A percentile compares a stretch with the other conserved stretches of the same genome.
Conservation (phyloP, 139 green algal species). For the Chlamydomonas schloesseri region DNA sequence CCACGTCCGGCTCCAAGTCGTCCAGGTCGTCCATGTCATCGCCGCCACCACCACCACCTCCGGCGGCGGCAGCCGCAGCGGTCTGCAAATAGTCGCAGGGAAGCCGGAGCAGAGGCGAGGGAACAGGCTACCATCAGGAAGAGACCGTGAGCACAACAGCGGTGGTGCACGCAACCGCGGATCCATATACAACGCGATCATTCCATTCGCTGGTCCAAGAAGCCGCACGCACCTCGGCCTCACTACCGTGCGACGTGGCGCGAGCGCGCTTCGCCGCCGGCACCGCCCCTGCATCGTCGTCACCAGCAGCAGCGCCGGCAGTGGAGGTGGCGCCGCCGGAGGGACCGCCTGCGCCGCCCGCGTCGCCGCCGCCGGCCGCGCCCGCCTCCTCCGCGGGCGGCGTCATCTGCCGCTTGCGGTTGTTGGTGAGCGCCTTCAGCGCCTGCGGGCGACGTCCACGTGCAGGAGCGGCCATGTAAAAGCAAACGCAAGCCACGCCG, state of each 20-base stretch:
- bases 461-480: neutral
- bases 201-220: too few relatives aligned
- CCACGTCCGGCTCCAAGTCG: neutral
- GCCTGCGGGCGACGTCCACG: too few relatives aligned
- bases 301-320: neutral
- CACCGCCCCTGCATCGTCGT: neutral
- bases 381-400: neutral
- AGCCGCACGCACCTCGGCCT: neutral
- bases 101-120: neutral
- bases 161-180: too few relatives aligned
- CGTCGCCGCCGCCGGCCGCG: neutral
- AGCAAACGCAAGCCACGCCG: too few relatives aligned
- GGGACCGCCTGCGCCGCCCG: neutral
- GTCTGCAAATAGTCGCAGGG: too few relatives aligned
- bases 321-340: neutral
- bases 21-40: neutral
- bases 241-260: neutral
- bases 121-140: too few relatives aligned
- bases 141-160: too few relatives aligned
- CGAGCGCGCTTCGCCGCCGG: constrained; percentile 12
- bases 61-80: too few relatives aligned
- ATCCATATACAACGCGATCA: too few relatives aligned
- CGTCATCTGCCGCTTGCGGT: constrained; percentile 42
- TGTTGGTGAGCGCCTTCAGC: constrained; percentile 1
- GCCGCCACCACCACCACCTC: too few relatives aligned